Percentiles rank a stretch among this genome's conserved stretches.
Evolutionary conservation across 1,284 basidiomycete species (phyloP).

Genomic region (Leccinum holopus): DNA sequence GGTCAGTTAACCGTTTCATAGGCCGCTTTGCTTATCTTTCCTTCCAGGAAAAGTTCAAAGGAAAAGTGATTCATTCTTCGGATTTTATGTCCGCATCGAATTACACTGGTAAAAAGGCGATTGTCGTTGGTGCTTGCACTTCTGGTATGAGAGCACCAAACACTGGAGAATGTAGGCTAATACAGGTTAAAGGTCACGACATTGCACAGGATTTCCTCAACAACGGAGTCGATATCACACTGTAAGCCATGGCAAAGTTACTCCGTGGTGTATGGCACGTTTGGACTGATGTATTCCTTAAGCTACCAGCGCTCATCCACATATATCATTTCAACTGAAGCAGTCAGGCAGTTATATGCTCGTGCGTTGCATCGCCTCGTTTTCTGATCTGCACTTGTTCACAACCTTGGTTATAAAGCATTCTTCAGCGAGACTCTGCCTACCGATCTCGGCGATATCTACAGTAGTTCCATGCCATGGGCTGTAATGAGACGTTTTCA

Average conservation of each 20-base stretch:
- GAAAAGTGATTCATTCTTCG: constrained; percentile 39
- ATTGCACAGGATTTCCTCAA: constrained; percentile 31
- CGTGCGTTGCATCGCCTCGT: constrained; percentile 12
- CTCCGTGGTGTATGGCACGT: neutral
- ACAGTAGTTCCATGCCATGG: constrained; percentile 18
- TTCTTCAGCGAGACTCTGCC: constrained; percentile 28
- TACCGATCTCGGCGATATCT: constrained; percentile 27
- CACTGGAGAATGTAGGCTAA: constrained; percentile 4
- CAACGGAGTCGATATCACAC: constrained; percentile 27
- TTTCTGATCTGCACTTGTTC: neutral
- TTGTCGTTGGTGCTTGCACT: constrained; percentile 46
- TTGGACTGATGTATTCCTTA: constrained; percentile 3
- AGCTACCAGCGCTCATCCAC: constrained; percentile 36
- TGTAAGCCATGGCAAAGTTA: constrained; percentile 14
- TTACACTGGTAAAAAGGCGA: constrained; percentile 43
- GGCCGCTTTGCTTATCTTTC: neutral
- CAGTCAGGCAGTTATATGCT: constrained; percentile 9
- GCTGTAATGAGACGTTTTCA: constrained; percentile 17
- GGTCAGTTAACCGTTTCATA: neutral
- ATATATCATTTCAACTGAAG: constrained; percentile 21
- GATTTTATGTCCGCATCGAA: constrained; percentile 36
- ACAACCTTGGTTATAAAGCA: constrained; percentile 2
- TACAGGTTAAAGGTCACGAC: constrained; percentile 23
- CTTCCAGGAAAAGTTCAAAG: constrained; percentile 26
- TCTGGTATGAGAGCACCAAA: constrained; percentile 26